A percentile compares a stretch with the other conserved stretches of the same genome.
Conservation (phyloP, 108 stramenopile genomes). For the Skeletonema grethae region DNA sequence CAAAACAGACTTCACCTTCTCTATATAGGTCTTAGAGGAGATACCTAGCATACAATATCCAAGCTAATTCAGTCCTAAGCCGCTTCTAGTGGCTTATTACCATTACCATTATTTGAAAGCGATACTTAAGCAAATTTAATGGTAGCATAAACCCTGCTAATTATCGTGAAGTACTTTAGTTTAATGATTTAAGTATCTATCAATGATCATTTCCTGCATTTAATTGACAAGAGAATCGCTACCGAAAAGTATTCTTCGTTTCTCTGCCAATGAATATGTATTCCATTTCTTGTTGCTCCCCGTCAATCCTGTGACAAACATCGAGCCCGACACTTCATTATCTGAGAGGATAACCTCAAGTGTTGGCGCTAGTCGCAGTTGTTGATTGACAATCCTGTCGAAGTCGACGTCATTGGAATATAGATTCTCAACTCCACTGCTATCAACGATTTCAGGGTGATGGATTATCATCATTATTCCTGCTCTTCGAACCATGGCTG, state of each 20-base stretch:
- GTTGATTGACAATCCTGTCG: slow-evolving; percentile 51
- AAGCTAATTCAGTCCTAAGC: no score
- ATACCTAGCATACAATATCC: no score
- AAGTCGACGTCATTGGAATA: slow-evolving; percentile 17
- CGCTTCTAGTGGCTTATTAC: no score
- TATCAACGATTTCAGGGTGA: not conserved
- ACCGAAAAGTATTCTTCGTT: slow-evolving; percentile 78
- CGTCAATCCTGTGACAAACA: slow-evolving; percentile 68
- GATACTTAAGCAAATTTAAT: no score
- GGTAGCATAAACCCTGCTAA: no score
- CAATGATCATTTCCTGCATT: not conserved
- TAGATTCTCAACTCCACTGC: slow-evolving; percentile 31
- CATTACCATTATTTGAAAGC: no score
- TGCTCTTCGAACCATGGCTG: slow-evolving; percentile 65
- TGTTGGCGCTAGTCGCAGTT: slow-evolving; percentile 50
- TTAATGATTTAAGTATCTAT: not conserved
- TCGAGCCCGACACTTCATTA: slow-evolving; percentile 11
- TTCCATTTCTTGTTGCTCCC: slow-evolving; percentile 53
- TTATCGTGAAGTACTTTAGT: not conserved
- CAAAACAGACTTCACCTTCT: no score
- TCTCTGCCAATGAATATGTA: slow-evolving; percentile 54
- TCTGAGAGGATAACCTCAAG: slow-evolving; percentile 47
- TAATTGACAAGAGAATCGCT: slow-evolving; percentile 68
- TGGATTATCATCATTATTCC: slow-evolving; percentile 50
- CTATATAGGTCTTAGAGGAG: no score